These are phyloP conservation scores for Bipolaris bicolor DNA, from an alignment of 2,329 filamentous ascomycete genomes.

Conservation along the genomic window DNA sequence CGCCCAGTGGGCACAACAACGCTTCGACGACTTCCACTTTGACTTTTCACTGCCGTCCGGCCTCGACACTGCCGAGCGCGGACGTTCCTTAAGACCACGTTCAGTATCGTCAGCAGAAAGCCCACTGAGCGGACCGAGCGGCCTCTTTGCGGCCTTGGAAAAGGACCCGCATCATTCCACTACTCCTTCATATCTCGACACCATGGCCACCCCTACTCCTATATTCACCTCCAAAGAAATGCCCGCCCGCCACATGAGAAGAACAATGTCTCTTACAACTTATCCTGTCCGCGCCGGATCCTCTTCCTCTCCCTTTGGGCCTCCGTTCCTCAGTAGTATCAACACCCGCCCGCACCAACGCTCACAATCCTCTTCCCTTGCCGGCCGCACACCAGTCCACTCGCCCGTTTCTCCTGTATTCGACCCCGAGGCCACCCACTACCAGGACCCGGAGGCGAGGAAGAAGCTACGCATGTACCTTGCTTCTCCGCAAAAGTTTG, in stretches of 20 bases:
- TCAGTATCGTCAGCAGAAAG: conserved; percentile 29
- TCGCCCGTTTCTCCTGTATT: conserved; percentile 38
- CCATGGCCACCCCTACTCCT: conserved; percentile 29
- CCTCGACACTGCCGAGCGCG: conserved; percentile 10
- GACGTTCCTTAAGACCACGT: conserved; percentile 26
- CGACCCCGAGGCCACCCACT: conserved; percentile 78
- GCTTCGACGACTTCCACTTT: conserved; percentile 43
- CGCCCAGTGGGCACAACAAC: conserved; percentile 32
- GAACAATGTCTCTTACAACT: conserved; percentile 74
- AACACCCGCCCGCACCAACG: conserved; percentile 41
- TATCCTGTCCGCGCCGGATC: conserved; percentile 64
- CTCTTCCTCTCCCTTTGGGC: conserved; percentile 52
- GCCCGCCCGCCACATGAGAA: conserved; percentile 51
- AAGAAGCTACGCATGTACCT: conserved; percentile 85
- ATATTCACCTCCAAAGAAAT: conserved; percentile 27
- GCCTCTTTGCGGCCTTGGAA: conserved; percentile 15
- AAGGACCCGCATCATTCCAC: conserved; percentile 27
- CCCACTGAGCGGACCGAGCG: conserved; percentile 23
- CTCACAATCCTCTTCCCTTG: conserved; percentile 37
- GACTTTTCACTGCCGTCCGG: conserved; percentile 28
- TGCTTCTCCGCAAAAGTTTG: conserved; percentile 90
- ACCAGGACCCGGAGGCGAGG: conserved; percentile 87
- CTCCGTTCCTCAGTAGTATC: conserved; percentile 35
- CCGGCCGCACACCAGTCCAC: conserved; percentile 38
- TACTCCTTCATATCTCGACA: conserved; percentile 38